Base-by-base conservation (phyloP, 441 rosid species). In the Gossypium schwendimanii region DNA sequence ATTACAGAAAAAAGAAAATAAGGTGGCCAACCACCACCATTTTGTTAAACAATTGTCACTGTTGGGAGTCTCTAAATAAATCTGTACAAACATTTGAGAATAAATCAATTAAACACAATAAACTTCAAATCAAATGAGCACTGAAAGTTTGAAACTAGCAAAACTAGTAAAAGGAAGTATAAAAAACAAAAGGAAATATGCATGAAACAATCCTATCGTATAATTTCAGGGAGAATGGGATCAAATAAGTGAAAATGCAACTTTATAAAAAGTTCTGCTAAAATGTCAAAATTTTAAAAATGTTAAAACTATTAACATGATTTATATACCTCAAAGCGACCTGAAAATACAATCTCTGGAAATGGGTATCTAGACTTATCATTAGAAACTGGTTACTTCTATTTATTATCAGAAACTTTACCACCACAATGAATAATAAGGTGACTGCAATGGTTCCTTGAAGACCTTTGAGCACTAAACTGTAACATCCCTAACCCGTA, bases 341-440 rank as follows among this genome's bases (percentile, higher is more conserved):
- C 96, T 20, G 88, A 83, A 70, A 98, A 91, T 67, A 84, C 75
- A 70, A 92, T 90, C 79, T 89, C 94, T 6, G 97, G 93, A 78
- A 89, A 83, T 70, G 96, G 97, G 76, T 85, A 92, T 21, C 70
- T 83, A 62, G 81, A 79, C 45, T 82, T 85, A 79, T 78, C 86
- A 83, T 80, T 86, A 57, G 83, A 39, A 55, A 64, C 75, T 45
- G 64, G 77, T 62, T 74, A 80, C 83, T 81, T 86, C 79, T 75
- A 86, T 79, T 80, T 85, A 65, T 60, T 66, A 82, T 86, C 86
- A 70, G 62, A 39, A 73, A 28, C 6, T 28, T 28, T 28, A 28
- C 33, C 33, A 28, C 33, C 33, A 72, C 74, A 84, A 44, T 81
- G 71, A 75, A 89, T 90, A 24, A 96, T 93, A 75, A 94, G 87